Conservation (phyloP, 176 grass and related monocot genomes). For the Themeda triandra region DNA sequence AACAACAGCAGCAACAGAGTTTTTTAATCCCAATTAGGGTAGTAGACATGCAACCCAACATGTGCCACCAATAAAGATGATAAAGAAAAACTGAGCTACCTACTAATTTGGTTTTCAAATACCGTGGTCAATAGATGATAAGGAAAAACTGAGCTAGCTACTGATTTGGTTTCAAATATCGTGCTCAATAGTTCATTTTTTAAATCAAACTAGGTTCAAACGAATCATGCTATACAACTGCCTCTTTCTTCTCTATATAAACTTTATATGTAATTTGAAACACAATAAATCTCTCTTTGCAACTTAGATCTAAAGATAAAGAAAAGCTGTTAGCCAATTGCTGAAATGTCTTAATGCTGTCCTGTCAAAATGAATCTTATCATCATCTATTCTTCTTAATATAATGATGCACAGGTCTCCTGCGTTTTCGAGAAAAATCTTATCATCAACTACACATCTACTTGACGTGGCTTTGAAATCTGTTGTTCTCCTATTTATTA, state of each 20-base stretch:
- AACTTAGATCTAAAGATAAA: background rate
- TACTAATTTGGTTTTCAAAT: background rate
- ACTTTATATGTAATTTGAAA: background rate
- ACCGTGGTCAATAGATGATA: background rate
- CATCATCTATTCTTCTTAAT: no score
- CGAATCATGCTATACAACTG: background rate
- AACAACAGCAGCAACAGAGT: background rate
- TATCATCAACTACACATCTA: background rate
- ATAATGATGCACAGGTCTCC: no score
- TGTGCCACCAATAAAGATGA: background rate
- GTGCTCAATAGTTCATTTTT: background rate
- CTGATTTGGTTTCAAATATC: background rate
- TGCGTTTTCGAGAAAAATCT: background rate
- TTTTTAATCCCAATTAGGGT: background rate
- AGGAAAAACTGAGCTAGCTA: background rate
- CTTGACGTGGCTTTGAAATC: background rate
- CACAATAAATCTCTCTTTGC: background rate
- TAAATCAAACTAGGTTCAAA: background rate
- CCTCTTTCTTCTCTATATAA: background rate
- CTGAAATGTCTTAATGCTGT: background rate
- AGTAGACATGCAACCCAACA: background rate
- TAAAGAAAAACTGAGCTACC: background rate
- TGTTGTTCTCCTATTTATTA: background rate
- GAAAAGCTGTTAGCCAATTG: background rate
- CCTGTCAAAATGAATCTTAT: background rate